Evolutionary conservation across 148 eudicot species (phyloP), one percentile per base, ranked within the genome.

Genomic region (Silene conica): DNA sequence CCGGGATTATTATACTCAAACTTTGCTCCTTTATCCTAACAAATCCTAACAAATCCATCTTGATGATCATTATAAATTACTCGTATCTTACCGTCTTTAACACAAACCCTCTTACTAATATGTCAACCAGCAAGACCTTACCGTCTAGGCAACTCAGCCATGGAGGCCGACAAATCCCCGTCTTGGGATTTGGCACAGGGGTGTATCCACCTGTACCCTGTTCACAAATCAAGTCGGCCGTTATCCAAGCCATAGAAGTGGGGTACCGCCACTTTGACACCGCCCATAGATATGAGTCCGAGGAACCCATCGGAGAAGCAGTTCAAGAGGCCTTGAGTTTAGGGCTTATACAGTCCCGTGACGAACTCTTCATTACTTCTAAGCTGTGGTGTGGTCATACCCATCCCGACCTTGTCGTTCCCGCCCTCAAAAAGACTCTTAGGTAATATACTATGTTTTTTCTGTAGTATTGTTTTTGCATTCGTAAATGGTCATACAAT

Each of bases 331-430:
- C 81, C 48, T 45, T 78, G 59, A 67, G 25, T 8, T 8, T 31
- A 19, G 81, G 77, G 0, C 61, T 77, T 34, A 73, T 78, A 4
- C 11, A 48, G 19, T 73, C 77, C 25, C 59, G 81, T 67, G 73
- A 73, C 48, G 80, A 80, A 1, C 61, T 80, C 34, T 80, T 80
- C 62, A 54, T 80, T 52, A 76, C 83, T 11, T 76, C 80, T 25
- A 80, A 76, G 69, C 57, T 80, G 2, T 80, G 80, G 83, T 76
- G 80, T 43, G 78, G 77, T 64, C 80, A 73, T 69, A 73, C 34
- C 10, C 77, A 68, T 34, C 71, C 74, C 0, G 15, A 68, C 38
- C 57, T 41, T 13, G 77, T 80, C 31, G 13, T 77, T 43, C 83
- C 74, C 0, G 80, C 77, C 0, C 54, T 76, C 20, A 11, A 3